phyloP scores from a whole-genome alignment of 2,329 filamentous ascomycete genomes.

The Alternaria angustiovoidea region DNA sequence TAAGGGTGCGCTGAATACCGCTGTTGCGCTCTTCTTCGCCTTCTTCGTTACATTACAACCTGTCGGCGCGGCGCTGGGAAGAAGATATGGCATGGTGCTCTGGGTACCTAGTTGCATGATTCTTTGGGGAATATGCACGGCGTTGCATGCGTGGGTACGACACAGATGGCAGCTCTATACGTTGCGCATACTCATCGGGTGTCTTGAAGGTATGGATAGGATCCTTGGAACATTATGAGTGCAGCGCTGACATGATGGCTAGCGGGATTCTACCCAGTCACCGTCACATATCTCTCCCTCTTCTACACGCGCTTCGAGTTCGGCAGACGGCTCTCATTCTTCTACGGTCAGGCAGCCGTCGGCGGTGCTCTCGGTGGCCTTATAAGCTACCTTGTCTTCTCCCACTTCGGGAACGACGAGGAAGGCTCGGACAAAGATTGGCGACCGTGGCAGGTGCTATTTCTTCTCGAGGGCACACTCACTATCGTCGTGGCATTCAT shows the following conservation, averaged over 20 bases:
- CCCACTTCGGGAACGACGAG: conserved; percentile 44
- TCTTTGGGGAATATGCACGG: conserved; percentile 61
- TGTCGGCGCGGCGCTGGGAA: conserved; percentile 64
- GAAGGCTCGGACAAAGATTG: conserved; percentile 37
- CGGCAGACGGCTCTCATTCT: conserved; percentile 61
- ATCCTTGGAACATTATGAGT: background rate
- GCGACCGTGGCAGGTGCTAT: conserved; percentile 61
- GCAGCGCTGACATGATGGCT: conserved; percentile 28
- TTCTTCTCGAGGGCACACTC: conserved; percentile 58
- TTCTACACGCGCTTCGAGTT: conserved; percentile 68
- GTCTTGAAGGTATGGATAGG: conserved; percentile 52
- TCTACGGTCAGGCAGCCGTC: conserved; percentile 66
- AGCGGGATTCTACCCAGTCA: conserved; percentile 67
- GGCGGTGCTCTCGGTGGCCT: conserved; percentile 66
- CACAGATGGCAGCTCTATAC: conserved; percentile 58
- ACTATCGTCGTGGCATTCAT: conserved; percentile 57
- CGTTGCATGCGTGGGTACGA: conserved; percentile 57
- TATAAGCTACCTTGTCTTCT: conserved; percentile 61
- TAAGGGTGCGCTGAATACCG: conserved; percentile 63
- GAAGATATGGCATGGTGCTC: conserved; percentile 62
- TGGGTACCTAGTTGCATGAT: conserved; percentile 68
- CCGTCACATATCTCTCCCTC: conserved; percentile 65
- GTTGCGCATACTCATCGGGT: conserved; percentile 57
- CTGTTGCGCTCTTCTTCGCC: conserved; percentile 65
- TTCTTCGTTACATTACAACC: conserved; percentile 68